Percentiles rank a stretch among this genome's conserved stretches.
Evolutionary conservation across 83 land plant species (phyloP).

Genomic region (Thuja plicata): DNA sequence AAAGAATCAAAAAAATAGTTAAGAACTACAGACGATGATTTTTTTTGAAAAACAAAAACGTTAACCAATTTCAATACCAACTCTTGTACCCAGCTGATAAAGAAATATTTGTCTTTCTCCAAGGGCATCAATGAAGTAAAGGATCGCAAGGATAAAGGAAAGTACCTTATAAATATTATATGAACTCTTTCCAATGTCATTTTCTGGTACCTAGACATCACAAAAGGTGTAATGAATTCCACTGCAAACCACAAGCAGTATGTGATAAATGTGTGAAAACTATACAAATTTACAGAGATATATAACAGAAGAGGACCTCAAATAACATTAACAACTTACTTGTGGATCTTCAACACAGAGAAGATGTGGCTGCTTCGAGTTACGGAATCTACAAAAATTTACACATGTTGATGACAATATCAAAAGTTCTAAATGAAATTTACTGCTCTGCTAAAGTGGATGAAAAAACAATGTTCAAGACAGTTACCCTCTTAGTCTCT

Average conservation of each 20-base stretch:
- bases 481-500: conserved; percentile 53
- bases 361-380: conserved; percentile 31
- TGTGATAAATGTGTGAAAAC: neutral
- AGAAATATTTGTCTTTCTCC: neutral
- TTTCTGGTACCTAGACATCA: conserved; percentile 48
- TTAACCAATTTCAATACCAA: neutral
- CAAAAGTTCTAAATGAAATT: neutral
- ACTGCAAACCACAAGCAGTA: neutral
- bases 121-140: neutral
- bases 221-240: neutral
- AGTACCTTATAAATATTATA: conserved; percentile 65
- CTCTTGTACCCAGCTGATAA: neutral
- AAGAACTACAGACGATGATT: neutral
- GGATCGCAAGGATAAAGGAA: neutral
- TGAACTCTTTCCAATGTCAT: conserved; percentile 76
- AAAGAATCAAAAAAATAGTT: neutral
- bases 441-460: neutral
- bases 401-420: neutral
- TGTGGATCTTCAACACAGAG: conserved; percentile 74
- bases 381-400: conserved; percentile 34
- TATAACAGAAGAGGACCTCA: neutral
- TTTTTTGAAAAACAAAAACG: neutral
- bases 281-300: neutral
- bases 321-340: conserved; percentile 27
- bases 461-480: neutral